Evolutionary conservation across 225 moss, liverwort and hornwort genomes (phyloP).

Genomic region (Bryum argenteum): DNA sequence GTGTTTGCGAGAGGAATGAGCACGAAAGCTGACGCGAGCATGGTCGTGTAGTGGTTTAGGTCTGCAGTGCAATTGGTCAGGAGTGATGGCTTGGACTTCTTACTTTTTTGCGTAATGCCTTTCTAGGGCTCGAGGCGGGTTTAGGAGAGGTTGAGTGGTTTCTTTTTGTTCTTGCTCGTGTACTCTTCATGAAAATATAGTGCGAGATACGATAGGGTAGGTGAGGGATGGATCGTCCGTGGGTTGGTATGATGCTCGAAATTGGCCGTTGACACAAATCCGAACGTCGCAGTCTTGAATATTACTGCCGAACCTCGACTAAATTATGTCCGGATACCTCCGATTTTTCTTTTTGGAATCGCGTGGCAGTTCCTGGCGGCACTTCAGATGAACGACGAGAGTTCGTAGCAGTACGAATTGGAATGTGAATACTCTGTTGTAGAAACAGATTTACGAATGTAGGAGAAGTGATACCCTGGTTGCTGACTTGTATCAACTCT

Average conservation of each 20-base stretch:
- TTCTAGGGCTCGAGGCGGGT: background rate
- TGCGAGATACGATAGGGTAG: background rate
- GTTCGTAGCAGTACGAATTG: background rate
- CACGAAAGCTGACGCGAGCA: background rate
- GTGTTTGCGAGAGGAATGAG: conserved; percentile 4
- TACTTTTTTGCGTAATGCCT: background rate
- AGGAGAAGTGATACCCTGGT: background rate
- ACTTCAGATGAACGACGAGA: background rate
- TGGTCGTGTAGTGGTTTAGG: background rate
- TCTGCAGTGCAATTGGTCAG: background rate
- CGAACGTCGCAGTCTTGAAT: background rate
- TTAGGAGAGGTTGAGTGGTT: background rate
- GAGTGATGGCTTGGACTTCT: background rate
- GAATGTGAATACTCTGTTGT: background rate
- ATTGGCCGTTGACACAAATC: background rate
- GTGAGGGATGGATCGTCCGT: background rate
- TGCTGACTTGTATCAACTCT: conserved; percentile 8
- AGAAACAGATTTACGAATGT: background rate
- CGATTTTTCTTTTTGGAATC: background rate
- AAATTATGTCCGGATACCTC: background rate
- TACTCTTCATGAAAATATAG: too few species aligned
- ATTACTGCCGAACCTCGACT: conserved; percentile 1
- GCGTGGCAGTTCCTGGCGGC: conserved; percentile 1
- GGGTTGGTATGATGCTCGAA: background rate
- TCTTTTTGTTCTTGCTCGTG: background rate